Percentiles rank a stretch among this genome's conserved stretches.
Evolutionary conservation across 2,329 filamentous ascomycete species (phyloP).

Genomic region (Fusarium sp.): DNA sequence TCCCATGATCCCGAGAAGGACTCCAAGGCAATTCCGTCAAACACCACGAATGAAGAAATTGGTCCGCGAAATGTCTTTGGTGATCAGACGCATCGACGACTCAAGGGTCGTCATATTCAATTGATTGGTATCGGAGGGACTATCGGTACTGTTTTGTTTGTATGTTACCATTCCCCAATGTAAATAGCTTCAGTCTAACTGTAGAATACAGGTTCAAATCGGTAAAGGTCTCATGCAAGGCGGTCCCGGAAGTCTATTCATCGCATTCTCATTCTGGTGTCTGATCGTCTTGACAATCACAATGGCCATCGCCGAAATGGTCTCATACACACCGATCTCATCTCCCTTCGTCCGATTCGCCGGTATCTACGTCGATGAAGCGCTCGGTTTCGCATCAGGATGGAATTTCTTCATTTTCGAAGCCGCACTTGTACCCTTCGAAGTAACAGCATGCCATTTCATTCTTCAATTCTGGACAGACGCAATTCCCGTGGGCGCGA

Average conservation of each 20-base stretch:
- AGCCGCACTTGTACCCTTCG: conserved; percentile 74
- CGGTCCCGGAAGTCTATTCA: conserved; percentile 67
- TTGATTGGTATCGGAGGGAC: conserved; percentile 72
- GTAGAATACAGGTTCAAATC: conserved; percentile 60
- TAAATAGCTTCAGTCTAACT: background rate
- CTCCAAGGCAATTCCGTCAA: background rate
- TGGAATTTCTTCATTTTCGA: conserved; percentile 82
- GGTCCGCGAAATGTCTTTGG: conserved; percentile 9
- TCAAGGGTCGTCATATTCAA: conserved; percentile 68
- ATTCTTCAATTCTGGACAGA: conserved; percentile 73
- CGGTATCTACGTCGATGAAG: conserved; percentile 78
- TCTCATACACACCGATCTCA: conserved; percentile 79
- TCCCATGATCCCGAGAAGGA: conserved; percentile 38
- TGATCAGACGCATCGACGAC: conserved; percentile 59
- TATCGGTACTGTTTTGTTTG: conserved; percentile 70
- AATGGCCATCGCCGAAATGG: conserved; percentile 77
- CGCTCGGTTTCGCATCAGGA: conserved; percentile 77
- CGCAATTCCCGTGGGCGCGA: conserved; percentile 66
- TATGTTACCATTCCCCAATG: conserved; percentile 44
- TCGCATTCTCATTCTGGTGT: conserved; percentile 72
- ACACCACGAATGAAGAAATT: background rate
- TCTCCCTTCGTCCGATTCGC: conserved; percentile 84
- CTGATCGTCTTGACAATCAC: conserved; percentile 70
- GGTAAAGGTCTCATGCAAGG: conserved; percentile 68
- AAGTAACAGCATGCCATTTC: conserved; percentile 72